Evolutionary conservation across 2,329 filamentous ascomycete species (phyloP), one percentile per base, ranked within the genome.

Genomic region (Metarhizium anisopliae): DNA sequence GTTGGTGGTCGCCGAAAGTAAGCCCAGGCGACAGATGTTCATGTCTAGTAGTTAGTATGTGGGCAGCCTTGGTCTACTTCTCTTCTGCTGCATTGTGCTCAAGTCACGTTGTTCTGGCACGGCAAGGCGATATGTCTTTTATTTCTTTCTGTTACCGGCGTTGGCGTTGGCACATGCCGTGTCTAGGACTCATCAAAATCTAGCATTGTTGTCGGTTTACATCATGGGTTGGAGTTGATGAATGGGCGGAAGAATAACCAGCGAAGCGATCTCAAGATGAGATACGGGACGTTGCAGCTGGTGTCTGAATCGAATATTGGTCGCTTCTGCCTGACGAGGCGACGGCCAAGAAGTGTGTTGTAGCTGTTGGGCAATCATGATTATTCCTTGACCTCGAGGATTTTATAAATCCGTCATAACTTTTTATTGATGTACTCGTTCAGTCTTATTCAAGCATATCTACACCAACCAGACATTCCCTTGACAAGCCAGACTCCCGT

Each of bases 1-100:
- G 68, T 83, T 62, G 77, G 79, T 56, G 72, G 75, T 25, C 74
- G 76, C 60, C 77, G 73, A 68, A 78, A 78, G 66, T 75, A 67
- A 64, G 61, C 36, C 20, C 45, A 30, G 4, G 13, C 14, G 8
- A 13, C 18, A 13, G 42, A 30, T 20, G 25, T 49, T 16, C 1
- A 14, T 2, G 43, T 7, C 43, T 14, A 6, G 45, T 4, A 29
- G 20, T 16, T 47, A 10, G n/a, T 30, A 2, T 49, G 20, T n/a
- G 20, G 20, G 7, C 14, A 14, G 13, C 11, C 25, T 13, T 18
- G 18, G 18, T 20, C 45, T 4, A 30, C 8, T 30, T 10, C 8
- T 30, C 25, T 14, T 16, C 6, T 38, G 16, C 4, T 16, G n/a
- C 30, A 20, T 51, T 25, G 14, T 49, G n/a, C 16, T 45, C n/a